Base-by-base conservation (phyloP, 2,329 filamentous ascomycete genomes). In the Neofusicoccum kwambonambiense region DNA sequence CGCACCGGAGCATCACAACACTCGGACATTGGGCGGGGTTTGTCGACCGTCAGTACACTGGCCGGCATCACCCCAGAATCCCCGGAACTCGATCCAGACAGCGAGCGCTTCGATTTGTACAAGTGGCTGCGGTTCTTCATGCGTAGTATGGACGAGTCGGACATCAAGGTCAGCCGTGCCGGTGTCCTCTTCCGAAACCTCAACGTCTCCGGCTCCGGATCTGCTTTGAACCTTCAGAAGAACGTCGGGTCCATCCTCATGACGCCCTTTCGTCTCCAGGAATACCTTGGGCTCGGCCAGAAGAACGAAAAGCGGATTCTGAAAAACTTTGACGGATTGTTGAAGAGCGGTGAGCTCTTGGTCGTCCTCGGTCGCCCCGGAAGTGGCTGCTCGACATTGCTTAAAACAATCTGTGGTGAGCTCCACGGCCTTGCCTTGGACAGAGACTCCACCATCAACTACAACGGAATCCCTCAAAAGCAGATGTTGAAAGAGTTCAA, bases 151-250 rank as follows among this genome's bases (percentile, higher is more conserved):
- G 81, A 86, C 41, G 81, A 82, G 17, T 84, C 89, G 65, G 84
- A 85, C 0, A 77, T 88, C 51, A 81, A 80, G 65, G 76, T 79
- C 67, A 83, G 79, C 68, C 78, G 79, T 6, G 84, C 88, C 0
- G 88, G 88, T 3, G 80, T 91, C 6, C 83, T 84, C 0, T 91
- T 87, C 77, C 86, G 86, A 66, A 82, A 90, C 60, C 81, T 92
- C 39, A 85, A 84, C 64, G 87, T 92, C 0, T 88, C 82, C 5
- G 90, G 90, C 0, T 87, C 87, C 0, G 89, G 89, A 0, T 82
- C 84, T 2, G 87, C 88, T 0, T 73, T 92, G 27, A 88, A 91
- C 68, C 79, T 91, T 1, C 90, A 93, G 71, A 81, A 87, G 64
- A 91, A 86, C 2, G 87, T 92, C 3, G 82, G 80, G 2, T 87